Base-by-base conservation (phyloP, 768 basidiomycete species). In the Tricholoma sp. region DNA sequence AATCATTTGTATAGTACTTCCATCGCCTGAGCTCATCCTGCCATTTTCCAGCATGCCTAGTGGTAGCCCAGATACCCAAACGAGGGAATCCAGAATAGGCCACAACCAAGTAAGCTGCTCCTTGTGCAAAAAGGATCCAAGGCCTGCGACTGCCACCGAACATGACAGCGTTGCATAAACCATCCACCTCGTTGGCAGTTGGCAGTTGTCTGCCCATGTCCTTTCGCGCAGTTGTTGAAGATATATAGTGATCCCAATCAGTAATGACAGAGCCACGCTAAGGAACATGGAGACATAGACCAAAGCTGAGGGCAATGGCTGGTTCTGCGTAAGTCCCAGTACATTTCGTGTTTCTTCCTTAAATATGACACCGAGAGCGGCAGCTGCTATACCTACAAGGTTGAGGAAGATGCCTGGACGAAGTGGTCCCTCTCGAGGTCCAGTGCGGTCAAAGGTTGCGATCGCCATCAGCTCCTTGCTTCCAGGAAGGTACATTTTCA, bases 41-140 rank as follows among this genome's bases (percentile, higher is more conserved):
- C 67, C 67, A 50, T 68, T 66, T 48, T 68, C 66, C 36, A 68
- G 34, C 57, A 64, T 65, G 6, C 63, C 67, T 11, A 68, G 41
- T 11, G 67, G 66, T 28, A 67, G 17, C 28, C 66, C 68, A n/a
- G 66, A 67, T 24, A 67, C 11, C 55, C 59, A 69, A 10, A 64
- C 63, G 32, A 69, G 15, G 2, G 60, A 61, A 58, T 69, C 68
- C 7, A 69, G 56, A 31, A 65, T 54, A 17, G 66, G 66, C 66
- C 66, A 68, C 32, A 61, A 61, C 29, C 58, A 39, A 10, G 50
- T 51, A 52, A 53, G 50, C 5, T 56, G 50, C 11, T 24, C 54
- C 34, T 55, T 31, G 36, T 57, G 52, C 44, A 66, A 66, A 2
- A 59, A 39, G 1, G 62, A 45, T 3, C 63, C 66, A n/a, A 68